Evolutionary conservation across 257 asterid genomes (phyloP).

Genomic region (Solanum pinnatisectum): DNA sequence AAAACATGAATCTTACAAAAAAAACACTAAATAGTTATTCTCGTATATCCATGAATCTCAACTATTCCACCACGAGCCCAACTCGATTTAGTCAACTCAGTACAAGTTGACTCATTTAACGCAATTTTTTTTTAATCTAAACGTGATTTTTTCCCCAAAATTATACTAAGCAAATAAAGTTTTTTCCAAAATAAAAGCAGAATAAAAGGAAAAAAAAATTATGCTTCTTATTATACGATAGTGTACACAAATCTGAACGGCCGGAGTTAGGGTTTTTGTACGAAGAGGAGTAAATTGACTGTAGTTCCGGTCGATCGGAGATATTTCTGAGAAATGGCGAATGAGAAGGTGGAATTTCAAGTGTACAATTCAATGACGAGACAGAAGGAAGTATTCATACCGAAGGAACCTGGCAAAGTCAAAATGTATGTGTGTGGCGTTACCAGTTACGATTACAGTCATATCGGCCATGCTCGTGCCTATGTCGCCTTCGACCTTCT

Average conservation of each 20-base stretch:
- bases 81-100: neutral
- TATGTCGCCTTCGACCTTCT: slow-evolving; percentile 80
- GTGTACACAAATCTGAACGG: neutral
- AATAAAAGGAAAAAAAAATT: neutral
- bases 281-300: neutral
- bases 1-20: neutral
- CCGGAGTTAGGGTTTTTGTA: neutral
- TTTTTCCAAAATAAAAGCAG: neutral
- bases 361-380: slow-evolving; percentile 56
- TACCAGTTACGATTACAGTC: slow-evolving; percentile 75
- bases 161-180: neutral
- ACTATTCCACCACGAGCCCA: neutral
- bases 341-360: slow-evolving; percentile 20
- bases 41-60: neutral
- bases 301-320: neutral
- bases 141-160: neutral
- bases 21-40: no score
- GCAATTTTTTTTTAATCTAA: no score
- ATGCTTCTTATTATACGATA: neutral
- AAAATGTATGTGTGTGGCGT: slow-evolving; percentile 84
- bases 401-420: slow-evolving; percentile 50
- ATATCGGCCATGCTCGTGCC: slow-evolving; percentile 91
- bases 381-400: slow-evolving; percentile 58
- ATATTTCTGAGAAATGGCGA: slow-evolving; percentile 9
- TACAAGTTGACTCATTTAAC: neutral